Evolutionary conservation across 331 rosid species (phyloP), one percentile per base, ranked within the genome.

Genomic region (Malus hybrid): DNA sequence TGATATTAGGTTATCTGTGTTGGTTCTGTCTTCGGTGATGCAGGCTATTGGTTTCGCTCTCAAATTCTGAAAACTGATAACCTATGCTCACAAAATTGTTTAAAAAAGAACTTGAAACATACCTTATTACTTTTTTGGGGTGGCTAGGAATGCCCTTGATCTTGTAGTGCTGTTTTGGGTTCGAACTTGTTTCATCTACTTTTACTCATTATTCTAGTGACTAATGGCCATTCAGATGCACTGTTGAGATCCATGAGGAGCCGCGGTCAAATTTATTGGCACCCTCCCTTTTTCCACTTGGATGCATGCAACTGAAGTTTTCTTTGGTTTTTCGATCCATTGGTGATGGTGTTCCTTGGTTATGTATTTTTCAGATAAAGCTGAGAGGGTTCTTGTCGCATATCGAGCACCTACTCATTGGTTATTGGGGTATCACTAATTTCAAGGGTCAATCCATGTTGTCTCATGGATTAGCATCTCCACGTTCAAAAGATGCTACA

Each of bases 311-410:
- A 57, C 59, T 22, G 55, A 31, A 60, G 34, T 20, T 33, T 66
- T 68, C 57, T 72, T 71, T 70, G 62, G 16, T 18, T 64, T 70
- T 70, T 81, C 54, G 57, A 39, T 72, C 71, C 68, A 61, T 68
- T 19, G 52, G 62, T 78, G 63, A 86, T 52, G 69, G 16, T 76
- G 74, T 78, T 79, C 57, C 76, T 71, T 36, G 5, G 50, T 66
- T 74, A 57, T 54, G 74, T 20, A 6, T 82, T 42, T 69, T 84
- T 79, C 93, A 94, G 99, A 94, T 94, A 80, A 92, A 87, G 83
- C 86, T 94, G 79, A 89, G 99, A 83, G 99, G 99, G 62, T 88
- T 90, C 83, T 84, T 92, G 83, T 90, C 96, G n/a, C 97, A 90
- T 83, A 85, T 90, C 78, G 93, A 88, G 86, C 96, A 94, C 82